Evolutionary conservation across 495 filamentous ascomycete genomes (phyloP), one percentile per base, ranked within the genome.

Genomic region (Elasticomyces elasticus): DNA sequence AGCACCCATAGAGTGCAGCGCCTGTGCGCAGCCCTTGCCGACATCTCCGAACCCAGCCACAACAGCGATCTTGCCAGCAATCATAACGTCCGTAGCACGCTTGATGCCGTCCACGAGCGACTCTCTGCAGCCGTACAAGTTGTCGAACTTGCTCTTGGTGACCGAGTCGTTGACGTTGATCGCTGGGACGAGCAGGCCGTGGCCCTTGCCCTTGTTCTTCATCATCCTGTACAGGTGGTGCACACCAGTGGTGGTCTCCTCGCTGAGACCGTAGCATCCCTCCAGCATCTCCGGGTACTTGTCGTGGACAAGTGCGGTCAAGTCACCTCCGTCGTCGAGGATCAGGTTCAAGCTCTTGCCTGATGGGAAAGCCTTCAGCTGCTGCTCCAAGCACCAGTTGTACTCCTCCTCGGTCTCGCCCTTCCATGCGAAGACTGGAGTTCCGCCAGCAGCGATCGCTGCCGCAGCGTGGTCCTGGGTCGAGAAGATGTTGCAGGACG

Each of bases 361-460:
- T 71, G 94, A 87, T 76, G 92, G 94, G 86, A 98, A 98, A 65
- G 92, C 86, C 48, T 77, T 66, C 63, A 98, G 86, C 78, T 97
- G 94, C 80, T 98, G 92, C 77, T 97, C 92, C 66, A 98, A 76
- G 72, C 92, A 98, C 92, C 92, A 98, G 67, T 92, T 78, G 83
- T 98, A 98, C 79, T 98, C 92, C 79, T 97, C 92, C 74, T 98
- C 94, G 62, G 91, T 95, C 85, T 98, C 92, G 69, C 92, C 92
- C 79, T 98, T 97, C 94, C 94, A 98, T 73, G 92, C 92, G 69
- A 98, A 98, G 68, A 98, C 92, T 64, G 92, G 89, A 56, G 92
- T 83, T 71, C 92, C 92, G 49, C 81, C 78, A 52, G 92, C 92
- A 58, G 92, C 92, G 69, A 98, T 95, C 66, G 92, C 92, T 54